Evolutionary conservation across 1,284 basidiomycete genomes (phyloP).

Genomic region (Laetiporus sulphureus): DNA sequence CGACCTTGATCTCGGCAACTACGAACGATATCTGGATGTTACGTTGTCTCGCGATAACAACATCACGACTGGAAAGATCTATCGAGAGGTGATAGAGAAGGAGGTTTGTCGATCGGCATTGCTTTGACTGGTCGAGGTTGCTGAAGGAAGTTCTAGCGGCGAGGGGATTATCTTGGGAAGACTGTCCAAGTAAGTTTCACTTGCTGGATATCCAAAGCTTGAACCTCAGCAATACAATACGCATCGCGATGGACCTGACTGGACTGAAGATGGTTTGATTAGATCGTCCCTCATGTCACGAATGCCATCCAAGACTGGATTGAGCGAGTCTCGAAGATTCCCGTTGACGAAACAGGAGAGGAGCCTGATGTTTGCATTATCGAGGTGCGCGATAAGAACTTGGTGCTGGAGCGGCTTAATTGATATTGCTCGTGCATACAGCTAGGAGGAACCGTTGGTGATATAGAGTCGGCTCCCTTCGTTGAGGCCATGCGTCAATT

Average conservation of each 20-base stretch:
- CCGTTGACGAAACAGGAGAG: slow-evolving; percentile 91
- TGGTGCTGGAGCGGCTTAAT: neutral
- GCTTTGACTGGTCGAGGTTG: neutral
- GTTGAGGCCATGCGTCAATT: slow-evolving; percentile 99
- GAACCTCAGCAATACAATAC: neutral
- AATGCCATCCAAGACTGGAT: slow-evolving; percentile 99
- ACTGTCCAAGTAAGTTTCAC: slow-evolving; percentile 70
- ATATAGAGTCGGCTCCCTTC: slow-evolving; percentile 96
- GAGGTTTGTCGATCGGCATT: slow-evolving; percentile 51
- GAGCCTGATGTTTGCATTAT: slow-evolving; percentile 97
- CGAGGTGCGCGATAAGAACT: slow-evolving; percentile 51
- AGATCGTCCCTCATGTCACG: slow-evolving; percentile 97
- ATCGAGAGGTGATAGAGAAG: slow-evolving; percentile 94
- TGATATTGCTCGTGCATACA: too few relatives aligned
- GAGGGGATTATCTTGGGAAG: slow-evolving; percentile 97
- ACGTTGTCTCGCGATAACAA: slow-evolving; percentile 95
- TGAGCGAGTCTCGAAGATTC: slow-evolving; percentile 88
- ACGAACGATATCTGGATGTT: slow-evolving; percentile 95
- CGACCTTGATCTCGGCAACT: slow-evolving; percentile 97
- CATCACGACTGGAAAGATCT: slow-evolving; percentile 98
- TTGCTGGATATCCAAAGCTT: neutral
- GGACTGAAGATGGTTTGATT: slow-evolving; percentile 9
- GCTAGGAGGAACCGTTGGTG: slow-evolving; percentile 95
- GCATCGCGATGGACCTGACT: neutral
- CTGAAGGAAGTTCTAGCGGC: slow-evolving; percentile 67